These are phyloP conservation scores for Astrephomene gubernaculifera DNA, from an alignment of 139 green algal genomes.

Conservation along the genomic window DNA sequence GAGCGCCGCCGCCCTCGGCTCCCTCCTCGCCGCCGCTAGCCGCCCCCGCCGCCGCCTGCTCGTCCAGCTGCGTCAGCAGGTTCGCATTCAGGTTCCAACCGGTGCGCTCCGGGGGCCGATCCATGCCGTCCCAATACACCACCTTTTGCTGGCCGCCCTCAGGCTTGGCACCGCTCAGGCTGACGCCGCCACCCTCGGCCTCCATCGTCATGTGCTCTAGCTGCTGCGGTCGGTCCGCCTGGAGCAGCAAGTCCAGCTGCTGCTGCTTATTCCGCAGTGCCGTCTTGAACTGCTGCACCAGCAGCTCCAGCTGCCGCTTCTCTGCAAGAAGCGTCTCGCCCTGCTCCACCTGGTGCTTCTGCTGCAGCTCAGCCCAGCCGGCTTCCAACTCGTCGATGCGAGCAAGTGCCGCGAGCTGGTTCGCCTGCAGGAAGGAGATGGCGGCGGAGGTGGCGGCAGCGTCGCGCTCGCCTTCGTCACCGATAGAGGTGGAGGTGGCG, in stretches of 20 bases:
- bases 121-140: conserved; percentile 23
- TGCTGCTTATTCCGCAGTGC: conserved; percentile 4
- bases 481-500: no score
- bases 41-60: no score
- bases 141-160: background rate
- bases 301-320: conserved; percentile 32
- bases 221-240: background rate
- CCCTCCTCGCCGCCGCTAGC: no score
- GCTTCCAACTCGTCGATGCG: conserved; percentile 18
- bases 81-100: background rate
- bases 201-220: conserved; percentile 14
- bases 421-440: background rate
- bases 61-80: background rate
- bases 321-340: conserved; percentile 20
- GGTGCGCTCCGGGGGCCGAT: background rate
- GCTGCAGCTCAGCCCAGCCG: background rate
- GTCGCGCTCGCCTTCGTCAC: no score
- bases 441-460: no score
- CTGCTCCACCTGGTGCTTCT: background rate
- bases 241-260: conserved; percentile 18
- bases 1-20: no score
- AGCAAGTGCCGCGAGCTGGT: conserved; percentile 1
- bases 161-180: background rate
- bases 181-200: no score
- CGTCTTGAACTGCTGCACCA: conserved; percentile 1